Evolutionary conservation across 1,284 basidiomycete genomes (phyloP).

Genomic region (Cystobasidiaceae sp.): DNA sequence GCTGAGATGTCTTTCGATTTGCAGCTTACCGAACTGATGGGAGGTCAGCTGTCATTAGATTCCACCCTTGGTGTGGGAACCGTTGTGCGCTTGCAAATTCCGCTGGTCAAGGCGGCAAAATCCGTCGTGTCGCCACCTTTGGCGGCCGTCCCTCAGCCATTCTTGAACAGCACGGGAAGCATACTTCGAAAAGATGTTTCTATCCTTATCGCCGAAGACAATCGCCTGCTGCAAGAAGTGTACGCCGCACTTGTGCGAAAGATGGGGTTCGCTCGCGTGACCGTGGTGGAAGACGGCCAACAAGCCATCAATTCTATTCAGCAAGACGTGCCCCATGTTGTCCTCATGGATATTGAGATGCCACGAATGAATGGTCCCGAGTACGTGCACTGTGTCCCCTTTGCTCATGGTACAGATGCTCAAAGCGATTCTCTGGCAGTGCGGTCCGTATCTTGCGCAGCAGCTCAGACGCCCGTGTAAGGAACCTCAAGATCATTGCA

Average conservation of each 20-base stretch:
- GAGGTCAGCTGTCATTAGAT: constrained; percentile 29
- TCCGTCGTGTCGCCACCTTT: background rate
- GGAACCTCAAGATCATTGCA: constrained; percentile 16
- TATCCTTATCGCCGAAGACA: constrained; percentile 39
- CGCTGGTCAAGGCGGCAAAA: background rate
- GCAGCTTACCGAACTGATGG: constrained; percentile 41
- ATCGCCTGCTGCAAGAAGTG: constrained; percentile 28
- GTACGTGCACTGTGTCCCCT: background rate
- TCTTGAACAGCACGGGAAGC: too few relatives aligned
- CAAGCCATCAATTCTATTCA: constrained; percentile 9
- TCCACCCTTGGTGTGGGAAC: constrained; percentile 33
- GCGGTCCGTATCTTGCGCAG: constrained; percentile 12
- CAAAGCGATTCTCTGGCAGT: background rate
- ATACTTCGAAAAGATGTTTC: constrained; percentile 18
- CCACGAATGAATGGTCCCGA: constrained; percentile 28
- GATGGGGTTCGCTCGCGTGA: constrained; percentile 9
- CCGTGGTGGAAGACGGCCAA: constrained; percentile 19
- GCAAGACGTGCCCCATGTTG: background rate
- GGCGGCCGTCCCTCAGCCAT: too few relatives aligned
- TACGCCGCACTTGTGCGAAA: constrained; percentile 1
- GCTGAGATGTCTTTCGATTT: too few relatives aligned
- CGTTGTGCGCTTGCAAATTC: constrained; percentile 14
- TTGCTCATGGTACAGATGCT: background rate
- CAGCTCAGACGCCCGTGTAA: background rate
- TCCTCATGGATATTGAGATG: constrained; percentile 29